Base-by-base conservation (phyloP, 768 basidiomycete species). In the Lactarius deliciosus region DNA sequence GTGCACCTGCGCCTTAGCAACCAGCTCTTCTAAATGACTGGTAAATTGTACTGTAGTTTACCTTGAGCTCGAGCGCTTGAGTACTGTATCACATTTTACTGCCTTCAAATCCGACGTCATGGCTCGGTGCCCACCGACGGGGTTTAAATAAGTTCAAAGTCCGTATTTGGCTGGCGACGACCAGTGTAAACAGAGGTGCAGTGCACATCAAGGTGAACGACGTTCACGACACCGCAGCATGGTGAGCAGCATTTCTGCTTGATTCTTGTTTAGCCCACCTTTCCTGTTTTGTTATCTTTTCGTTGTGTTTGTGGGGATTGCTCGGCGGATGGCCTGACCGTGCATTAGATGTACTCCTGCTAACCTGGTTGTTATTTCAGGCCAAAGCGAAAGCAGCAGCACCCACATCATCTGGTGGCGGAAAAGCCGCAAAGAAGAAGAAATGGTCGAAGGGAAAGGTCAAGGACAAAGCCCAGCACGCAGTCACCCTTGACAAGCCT, bases 401-500 rank as follows among this genome's bases (percentile, higher is more conserved):
- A 71, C 79, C 89, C 66, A 81, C 83, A 67, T 76, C 82, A 68
- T 82, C 87, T 59, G 80, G 85, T 71, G 89, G 90, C 72, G 90
- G 91, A 77, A 94, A 94, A 79, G 81, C 90, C 75, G 93, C 92
- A 70, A 98, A 98, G 87, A 98, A 98, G 87, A 98, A 98, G 93
- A 98, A 98, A 87, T 98, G 96, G 96, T 97, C 94, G 74, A 98
- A 98, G 86, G 97, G 97, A 78, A 98, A 98, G 83, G 97, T 99
- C 80, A 99, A 99, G 90, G 97, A 99, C 83, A 99, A 98, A 89
- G 94, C 96, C 75, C 89, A 92, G 76, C 96, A 98, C 86, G 86
- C 93, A 74, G 95, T 98, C 79, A 83, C 88, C 72, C 88, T 96
- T 75, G 96, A 98, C 85, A 96, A 98, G 84, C 72, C 88, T 63